Percentiles rank a stretch among this genome's conserved stretches.
These are phyloP conservation scores for Podaxis carcinomalis DNA, from an alignment of 768 basidiomycete genomes.

Conservation along the genomic window DNA sequence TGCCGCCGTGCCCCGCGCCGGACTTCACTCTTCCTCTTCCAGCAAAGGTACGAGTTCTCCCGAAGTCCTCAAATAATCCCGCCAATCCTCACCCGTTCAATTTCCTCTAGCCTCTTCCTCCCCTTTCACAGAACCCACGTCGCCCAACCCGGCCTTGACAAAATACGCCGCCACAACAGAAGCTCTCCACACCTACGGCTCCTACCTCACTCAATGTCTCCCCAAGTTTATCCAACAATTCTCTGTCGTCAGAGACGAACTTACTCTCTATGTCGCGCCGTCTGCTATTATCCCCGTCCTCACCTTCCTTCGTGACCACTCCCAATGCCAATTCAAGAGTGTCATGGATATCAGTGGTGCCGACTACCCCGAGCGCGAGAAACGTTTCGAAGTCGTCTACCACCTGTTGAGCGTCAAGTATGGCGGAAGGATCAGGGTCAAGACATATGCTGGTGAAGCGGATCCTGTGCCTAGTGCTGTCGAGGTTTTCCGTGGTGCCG, in stretches of 20 bases:
- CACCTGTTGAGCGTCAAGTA: slow-evolving; percentile 80
- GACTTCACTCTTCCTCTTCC: slow-evolving; percentile 43
- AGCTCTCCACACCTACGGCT: slow-evolving; percentile 85
- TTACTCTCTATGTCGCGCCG: slow-evolving; percentile 85
- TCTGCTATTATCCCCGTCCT: slow-evolving; percentile 79
- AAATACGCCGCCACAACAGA: slow-evolving; percentile 71
- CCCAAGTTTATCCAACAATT: slow-evolving; percentile 99
- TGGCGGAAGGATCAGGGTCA: slow-evolving; percentile 87
- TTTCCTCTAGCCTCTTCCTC: slow-evolving; percentile 50
- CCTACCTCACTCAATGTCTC: slow-evolving; percentile 88
- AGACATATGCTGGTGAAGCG: slow-evolving; percentile 94
- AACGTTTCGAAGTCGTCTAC: slow-evolving; percentile 97
- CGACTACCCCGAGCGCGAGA: slow-evolving; percentile 89
- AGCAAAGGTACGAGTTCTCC: slow-evolving; percentile 39
- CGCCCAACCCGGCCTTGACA: slow-evolving; percentile 77
- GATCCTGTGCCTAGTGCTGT: slow-evolving; percentile 84
- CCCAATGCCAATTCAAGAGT: slow-evolving; percentile 90
- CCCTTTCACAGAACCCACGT: slow-evolving; percentile 87
- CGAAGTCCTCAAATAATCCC: slow-evolving; percentile 8
- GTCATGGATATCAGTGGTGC: slow-evolving; percentile 94
- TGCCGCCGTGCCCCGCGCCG: slow-evolving; percentile 17
- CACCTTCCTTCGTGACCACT: slow-evolving; percentile 92
- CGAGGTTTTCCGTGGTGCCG: slow-evolving; percentile 82
- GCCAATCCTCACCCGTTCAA: slow-evolving; percentile 10
- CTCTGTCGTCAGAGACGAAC: slow-evolving; percentile 93